Conservation (phyloP, 1,284 basidiomycete species). For the Sanghuangporus sanghuang region DNA sequence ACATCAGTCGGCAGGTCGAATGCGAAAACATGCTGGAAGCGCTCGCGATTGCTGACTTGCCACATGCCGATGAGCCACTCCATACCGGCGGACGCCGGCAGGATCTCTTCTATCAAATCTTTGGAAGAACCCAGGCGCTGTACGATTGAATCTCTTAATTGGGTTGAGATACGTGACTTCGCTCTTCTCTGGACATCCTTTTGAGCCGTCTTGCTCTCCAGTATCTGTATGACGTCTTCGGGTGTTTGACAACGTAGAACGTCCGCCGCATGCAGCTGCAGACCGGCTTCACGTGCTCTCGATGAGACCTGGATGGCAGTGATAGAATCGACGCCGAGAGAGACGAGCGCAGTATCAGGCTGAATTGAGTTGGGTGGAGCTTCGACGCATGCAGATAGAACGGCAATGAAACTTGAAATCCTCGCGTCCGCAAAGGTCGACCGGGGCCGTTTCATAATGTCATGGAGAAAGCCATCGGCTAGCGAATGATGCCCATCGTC, state of each 20-base stretch:
- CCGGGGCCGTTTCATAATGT: background rate
- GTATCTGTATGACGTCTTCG: conserved; percentile 21
- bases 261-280: conserved; percentile 34
- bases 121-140: conserved; percentile 16
- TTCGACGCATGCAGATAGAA: conserved; percentile 24
- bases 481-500: background rate
- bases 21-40: conserved; percentile 43
- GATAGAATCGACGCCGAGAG: conserved; percentile 49
- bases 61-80: conserved; percentile 41
- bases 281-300: conserved; percentile 33
- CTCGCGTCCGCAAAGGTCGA: background rate
- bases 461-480: background rate
- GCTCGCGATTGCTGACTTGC: conserved; percentile 36
- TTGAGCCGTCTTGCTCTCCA: background rate
- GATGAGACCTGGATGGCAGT: conserved; percentile 43
- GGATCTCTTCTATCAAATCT: conserved; percentile 17
- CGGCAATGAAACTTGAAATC: conserved; percentile 18
- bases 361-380: conserved; percentile 25
- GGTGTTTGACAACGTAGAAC: conserved; percentile 37
- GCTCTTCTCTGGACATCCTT: background rate
- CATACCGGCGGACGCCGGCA: conserved; percentile 32
- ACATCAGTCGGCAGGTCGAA: conserved; percentile 31
- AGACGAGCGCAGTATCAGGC: conserved; percentile 31
- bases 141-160: conserved; percentile 12
- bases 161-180: background rate